Evolutionary conservation across 2,329 filamentous ascomycete genomes (phyloP).

Genomic region (Sporothrix mexicana): DNA sequence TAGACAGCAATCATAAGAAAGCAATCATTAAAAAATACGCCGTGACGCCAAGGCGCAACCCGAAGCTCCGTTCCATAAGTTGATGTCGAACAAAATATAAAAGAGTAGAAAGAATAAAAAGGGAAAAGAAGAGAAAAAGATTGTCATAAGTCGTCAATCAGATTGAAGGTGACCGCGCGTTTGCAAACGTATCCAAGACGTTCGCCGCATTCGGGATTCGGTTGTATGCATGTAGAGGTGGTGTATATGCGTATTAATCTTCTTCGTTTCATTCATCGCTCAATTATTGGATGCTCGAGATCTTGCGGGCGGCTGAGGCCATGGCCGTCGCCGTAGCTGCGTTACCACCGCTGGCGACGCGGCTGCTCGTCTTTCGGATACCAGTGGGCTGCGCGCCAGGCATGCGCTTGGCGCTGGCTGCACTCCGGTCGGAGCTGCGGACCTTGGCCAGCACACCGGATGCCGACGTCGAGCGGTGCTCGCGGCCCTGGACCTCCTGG

Average conservation of each 20-base stretch:
- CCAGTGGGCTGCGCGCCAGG: slow-evolving; percentile 57
- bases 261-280: not conserved
- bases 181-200: slow-evolving; percentile 21
- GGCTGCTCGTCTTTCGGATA: slow-evolving; percentile 70
- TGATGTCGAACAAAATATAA: slow-evolving; percentile 1
- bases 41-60: slow-evolving; percentile 12
- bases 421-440: slow-evolving; percentile 50
- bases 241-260: slow-evolving; percentile 8
- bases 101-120: slow-evolving; percentile 14
- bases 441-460: slow-evolving; percentile 68
- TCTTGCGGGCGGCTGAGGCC: slow-evolving; percentile 57
- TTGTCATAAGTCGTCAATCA: slow-evolving; percentile 31
- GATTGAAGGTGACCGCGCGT: slow-evolving; percentile 1
- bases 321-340: slow-evolving; percentile 46
- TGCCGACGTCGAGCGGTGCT: slow-evolving; percentile 57
- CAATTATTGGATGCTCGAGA: slow-evolving; percentile 49
- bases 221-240: slow-evolving; percentile 5
- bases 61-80: not conserved
- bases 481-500: slow-evolving; percentile 44
- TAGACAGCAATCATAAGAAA: not conserved
- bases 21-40: slow-evolving; percentile 2
- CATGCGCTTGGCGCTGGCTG: slow-evolving; percentile 58
- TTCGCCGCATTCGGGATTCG: not conserved
- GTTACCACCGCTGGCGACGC: slow-evolving; percentile 63
- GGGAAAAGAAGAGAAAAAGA: slow-evolving; percentile 17